Evolutionary conservation across 1,139 yeast species (phyloP).

Genomic region (Casaregolazyma suthepensis): DNA sequence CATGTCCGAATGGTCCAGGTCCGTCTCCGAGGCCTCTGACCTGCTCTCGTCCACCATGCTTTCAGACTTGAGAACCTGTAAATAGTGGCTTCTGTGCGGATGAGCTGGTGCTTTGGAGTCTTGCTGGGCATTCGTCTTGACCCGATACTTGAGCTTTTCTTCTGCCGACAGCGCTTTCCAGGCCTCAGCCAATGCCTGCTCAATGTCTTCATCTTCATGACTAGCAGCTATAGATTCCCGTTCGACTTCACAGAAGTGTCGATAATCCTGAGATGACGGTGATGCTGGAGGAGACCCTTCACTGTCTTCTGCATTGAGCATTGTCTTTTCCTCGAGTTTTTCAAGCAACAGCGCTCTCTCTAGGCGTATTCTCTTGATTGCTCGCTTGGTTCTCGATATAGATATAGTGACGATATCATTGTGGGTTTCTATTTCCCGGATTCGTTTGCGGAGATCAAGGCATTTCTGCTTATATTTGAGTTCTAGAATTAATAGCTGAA

Average conservation of each 20-base stretch:
- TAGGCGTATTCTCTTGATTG: conserved; percentile 71
- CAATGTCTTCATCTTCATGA: conserved; percentile 13
- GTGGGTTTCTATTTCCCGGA: conserved; percentile 68
- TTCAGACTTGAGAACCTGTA: conserved; percentile 2
- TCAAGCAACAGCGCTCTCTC: conserved; percentile 80
- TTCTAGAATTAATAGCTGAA: conserved; percentile 21
- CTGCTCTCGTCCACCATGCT: conserved; percentile 2
- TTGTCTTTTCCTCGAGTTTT: conserved; percentile 52
- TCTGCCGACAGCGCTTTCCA: conserved; percentile 5
- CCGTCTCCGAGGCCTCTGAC: conserved; percentile 6
- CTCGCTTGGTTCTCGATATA: conserved; percentile 67
- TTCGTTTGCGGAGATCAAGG: conserved; percentile 63
- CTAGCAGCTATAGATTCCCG: conserved; percentile 1
- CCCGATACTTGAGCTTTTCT: conserved; percentile 3
- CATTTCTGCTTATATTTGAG: conserved; percentile 51
- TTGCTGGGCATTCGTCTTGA: neutral
- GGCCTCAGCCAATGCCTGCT: conserved; percentile 1
- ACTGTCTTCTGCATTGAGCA: conserved; percentile 25
- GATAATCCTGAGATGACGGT: conserved; percentile 16
- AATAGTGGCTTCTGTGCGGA: neutral
- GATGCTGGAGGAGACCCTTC: conserved; percentile 32
- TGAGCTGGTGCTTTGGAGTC: neutral
- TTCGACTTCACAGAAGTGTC: conserved; percentile 11
- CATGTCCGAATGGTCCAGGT: conserved; percentile 7
- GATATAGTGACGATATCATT: conserved; percentile 77